Evolutionary conservation across 768 basidiomycete genomes (phyloP), one percentile per base, ranked within the genome.

Genomic region (Tylopilus rubrobrunneus): DNA sequence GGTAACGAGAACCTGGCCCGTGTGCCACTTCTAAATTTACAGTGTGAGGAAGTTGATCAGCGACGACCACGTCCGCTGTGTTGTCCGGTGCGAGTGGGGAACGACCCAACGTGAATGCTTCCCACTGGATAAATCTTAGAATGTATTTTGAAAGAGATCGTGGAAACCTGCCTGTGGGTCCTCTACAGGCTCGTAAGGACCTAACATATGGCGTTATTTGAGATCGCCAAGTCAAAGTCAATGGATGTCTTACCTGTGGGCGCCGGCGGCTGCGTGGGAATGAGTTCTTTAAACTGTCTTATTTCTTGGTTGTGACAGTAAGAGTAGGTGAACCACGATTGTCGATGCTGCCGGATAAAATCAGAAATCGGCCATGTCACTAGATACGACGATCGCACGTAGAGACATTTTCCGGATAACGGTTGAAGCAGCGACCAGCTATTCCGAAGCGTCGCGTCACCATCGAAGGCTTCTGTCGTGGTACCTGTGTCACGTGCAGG

Each of bases 261-360:
- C 19, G 19, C 19, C 19, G 19, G 19, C 47, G 82, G 75, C 58
- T 85, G 85, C 50, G 81, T 70, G 66, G 82, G 84, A 60, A 75
- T 67, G 55, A 88, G 75, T 69, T 94, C 93, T 71, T 89, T 89
- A 78, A 98, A 99, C 73, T 99, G 97, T 53, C 95, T 86, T 56
- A 98, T 92, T 73, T 97, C 86, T 48, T 84, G 81, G 70, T 94
- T 90, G 74, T 99, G 94, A 75, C 96, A 93, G 71, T 90, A 97
- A 46, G 92, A 86, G 73, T 98, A 98, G 36, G 94, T 98, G 76
- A 98, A 98, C 94, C 94, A 97, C 37, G 86, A 84, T 76, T 92
- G 89, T 61, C 83, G 83, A 67, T 87, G 84, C 87, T 92, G 74
- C 57, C 50, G 61, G 55, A 65, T 46, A 44, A 54, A 58, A 67